Conservation (phyloP, 140 eudicot genomes). For the Oenanthe javanica region DNA sequence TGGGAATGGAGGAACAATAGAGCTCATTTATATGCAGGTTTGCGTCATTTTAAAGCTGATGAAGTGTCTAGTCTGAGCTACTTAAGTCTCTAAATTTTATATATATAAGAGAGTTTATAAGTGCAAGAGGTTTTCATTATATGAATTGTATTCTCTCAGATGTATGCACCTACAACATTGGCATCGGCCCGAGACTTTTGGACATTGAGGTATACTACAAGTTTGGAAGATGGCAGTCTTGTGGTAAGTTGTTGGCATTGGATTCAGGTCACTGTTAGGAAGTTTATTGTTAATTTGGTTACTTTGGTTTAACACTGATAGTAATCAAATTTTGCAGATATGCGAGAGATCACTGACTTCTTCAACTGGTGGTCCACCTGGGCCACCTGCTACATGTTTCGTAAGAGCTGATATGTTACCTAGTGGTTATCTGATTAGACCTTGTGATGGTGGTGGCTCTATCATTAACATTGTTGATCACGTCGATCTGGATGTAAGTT, state of each 20-base stretch:
- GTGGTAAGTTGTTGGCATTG: constrained; percentile 49
- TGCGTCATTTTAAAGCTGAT: neutral
- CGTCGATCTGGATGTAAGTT: constrained; percentile 62
- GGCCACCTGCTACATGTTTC: constrained; percentile 62
- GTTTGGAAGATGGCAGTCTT: constrained; percentile 84
- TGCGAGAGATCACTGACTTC: constrained; percentile 85
- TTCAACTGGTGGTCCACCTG: constrained; percentile 63
- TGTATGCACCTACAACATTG: constrained; percentile 83
- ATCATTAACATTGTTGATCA: constrained; percentile 80
- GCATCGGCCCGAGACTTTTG: constrained; percentile 97
- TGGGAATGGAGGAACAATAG: constrained; percentile 84
- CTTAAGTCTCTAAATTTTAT: neutral
- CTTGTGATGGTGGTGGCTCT: constrained; percentile 93
- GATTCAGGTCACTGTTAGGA: neutral
- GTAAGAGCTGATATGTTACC: constrained; percentile 79
- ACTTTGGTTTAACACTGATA: neutral
- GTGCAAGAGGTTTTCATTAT: neutral
- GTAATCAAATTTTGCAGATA: constrained; percentile 27
- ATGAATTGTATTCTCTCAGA: constrained; percentile 21
- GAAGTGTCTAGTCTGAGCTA: neutral
- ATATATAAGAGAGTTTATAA: neutral
- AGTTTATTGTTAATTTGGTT: neutral
- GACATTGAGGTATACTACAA: constrained; percentile 88
- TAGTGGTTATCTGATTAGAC: constrained; percentile 79
- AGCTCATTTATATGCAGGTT: constrained; percentile 85